These are phyloP conservation scores for Diutina pseudorugosa DNA, from an alignment of 1,139 yeast species.

Conservation along the genomic window DNA sequence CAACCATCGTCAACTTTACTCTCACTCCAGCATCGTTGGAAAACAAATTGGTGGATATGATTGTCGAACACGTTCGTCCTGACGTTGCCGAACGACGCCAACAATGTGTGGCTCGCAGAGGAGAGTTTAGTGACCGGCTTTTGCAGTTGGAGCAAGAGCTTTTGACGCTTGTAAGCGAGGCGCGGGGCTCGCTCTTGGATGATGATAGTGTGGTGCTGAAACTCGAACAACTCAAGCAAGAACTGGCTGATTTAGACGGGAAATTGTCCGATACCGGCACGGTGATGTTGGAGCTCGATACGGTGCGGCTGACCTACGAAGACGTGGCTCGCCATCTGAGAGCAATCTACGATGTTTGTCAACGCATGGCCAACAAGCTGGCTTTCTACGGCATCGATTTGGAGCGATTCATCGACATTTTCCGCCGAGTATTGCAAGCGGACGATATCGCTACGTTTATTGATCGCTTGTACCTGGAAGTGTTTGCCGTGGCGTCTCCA, in stretches of 20 bases:
- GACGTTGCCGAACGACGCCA: neutral
- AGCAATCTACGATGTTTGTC: neutral
- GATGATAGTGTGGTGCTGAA: neutral
- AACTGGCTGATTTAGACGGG: neutral
- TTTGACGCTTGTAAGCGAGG: neutral
- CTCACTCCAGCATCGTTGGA: constrained; percentile 1
- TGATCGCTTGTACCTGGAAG: neutral
- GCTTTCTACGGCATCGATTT: neutral
- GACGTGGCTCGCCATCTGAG: neutral
- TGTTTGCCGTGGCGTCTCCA: neutral
- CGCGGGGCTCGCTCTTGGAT: neutral
- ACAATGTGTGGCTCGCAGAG: neutral
- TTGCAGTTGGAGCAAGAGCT: neutral
- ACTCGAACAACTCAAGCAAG: neutral
- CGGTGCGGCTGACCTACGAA: neutral
- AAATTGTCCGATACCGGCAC: neutral
- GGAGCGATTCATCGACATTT: neutral
- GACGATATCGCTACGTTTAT: neutral
- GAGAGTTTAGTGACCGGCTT: neutral
- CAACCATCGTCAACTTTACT: neutral
- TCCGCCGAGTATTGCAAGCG: neutral
- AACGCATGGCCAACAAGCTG: neutral
- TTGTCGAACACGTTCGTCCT: neutral
- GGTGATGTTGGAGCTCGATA: neutral
- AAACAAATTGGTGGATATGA: neutral